These are phyloP conservation scores for Verticillium nonalfalfae DNA, from an alignment of 2,329 filamentous ascomycete species.

Conservation along the genomic window DNA sequence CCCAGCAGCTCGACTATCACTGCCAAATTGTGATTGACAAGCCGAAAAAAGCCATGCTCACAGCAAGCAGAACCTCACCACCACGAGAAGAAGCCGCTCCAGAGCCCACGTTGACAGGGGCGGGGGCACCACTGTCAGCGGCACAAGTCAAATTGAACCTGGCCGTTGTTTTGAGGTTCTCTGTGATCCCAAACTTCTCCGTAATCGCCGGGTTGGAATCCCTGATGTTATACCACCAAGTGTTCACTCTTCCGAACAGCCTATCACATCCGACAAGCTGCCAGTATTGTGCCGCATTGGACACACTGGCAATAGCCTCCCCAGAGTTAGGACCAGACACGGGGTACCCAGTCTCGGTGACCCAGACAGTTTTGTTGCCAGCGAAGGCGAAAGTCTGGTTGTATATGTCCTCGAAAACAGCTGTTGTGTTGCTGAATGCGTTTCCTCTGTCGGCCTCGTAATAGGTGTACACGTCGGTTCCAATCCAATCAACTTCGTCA, in stretches of 20 bases:
- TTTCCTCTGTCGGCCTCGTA: constrained; percentile 36
- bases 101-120: background rate
- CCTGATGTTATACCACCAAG: constrained; percentile 57
- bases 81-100: background rate
- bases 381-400: constrained; percentile 30
- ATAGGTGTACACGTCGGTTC: constrained; percentile 48
- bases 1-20: too few species aligned
- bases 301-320: constrained; percentile 46
- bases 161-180: constrained; percentile 43
- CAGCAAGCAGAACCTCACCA: too few species aligned
- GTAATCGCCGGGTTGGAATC: constrained; percentile 55
- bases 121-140: background rate
- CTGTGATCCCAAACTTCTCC: constrained; percentile 51
- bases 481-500: constrained; percentile 44
- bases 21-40: too few species aligned
- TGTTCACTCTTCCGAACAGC: constrained; percentile 47
- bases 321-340: constrained; percentile 36
- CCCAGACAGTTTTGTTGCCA: constrained; percentile 33
- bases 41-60: too few species aligned
- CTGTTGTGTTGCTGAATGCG: constrained; percentile 34
- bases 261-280: constrained; percentile 51
- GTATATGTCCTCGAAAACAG: constrained; percentile 32
- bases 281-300: constrained; percentile 61
- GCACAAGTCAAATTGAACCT: constrained; percentile 45
- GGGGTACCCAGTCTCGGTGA: constrained; percentile 54